Evolutionary conservation across 1,284 basidiomycete genomes (phyloP).

Genomic region (Heterobasidion irregulare): DNA sequence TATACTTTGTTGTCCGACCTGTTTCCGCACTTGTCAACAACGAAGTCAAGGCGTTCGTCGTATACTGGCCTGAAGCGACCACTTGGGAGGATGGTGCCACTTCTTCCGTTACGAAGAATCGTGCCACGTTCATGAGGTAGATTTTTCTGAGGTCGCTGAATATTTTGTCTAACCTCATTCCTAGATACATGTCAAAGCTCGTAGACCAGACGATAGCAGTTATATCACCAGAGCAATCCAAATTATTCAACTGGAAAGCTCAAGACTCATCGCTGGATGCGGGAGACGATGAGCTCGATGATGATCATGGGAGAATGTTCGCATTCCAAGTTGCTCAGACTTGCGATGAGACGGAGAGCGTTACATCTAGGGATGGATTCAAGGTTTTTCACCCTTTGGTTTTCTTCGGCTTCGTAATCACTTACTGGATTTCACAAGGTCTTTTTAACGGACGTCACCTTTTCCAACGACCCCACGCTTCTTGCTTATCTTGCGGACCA

Average conservation of each 20-base stretch:
- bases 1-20: background rate
- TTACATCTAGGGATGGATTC: background rate
- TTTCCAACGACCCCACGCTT: no score
- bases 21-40: no score
- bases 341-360: background rate
- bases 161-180: background rate
- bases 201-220: slow-evolving; percentile 42
- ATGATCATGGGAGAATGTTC: background rate
- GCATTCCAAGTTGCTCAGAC: background rate
- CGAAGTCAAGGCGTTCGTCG: slow-evolving; percentile 21
- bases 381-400: no score
- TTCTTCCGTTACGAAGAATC: slow-evolving; percentile 38
- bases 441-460: no score
- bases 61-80: slow-evolving; percentile 55
- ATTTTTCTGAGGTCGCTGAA: background rate
- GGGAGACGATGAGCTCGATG: background rate
- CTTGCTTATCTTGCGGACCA: no score
- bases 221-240: slow-evolving; percentile 14
- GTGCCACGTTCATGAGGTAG: slow-evolving; percentile 55
- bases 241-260: background rate
- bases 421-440: no score
- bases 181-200: slow-evolving; percentile 48
- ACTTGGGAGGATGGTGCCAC: slow-evolving; percentile 48
- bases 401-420: no score
- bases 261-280: background rate